Evolutionary conservation across 2,329 filamentous ascomycete genomes (phyloP).

Genomic region (Hypoxylon sp.): DNA sequence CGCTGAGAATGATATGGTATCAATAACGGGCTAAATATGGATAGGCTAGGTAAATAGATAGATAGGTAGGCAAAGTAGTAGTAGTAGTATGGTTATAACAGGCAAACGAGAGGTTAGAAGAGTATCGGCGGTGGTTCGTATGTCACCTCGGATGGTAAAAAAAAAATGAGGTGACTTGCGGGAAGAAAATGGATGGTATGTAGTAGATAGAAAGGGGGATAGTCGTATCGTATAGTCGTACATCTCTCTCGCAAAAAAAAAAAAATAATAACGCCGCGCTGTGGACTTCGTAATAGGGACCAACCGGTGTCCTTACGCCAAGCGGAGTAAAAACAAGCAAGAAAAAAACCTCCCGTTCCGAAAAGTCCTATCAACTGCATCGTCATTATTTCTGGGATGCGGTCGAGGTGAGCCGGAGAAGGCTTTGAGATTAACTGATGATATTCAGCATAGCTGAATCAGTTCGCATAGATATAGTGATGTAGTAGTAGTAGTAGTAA

Average conservation of each 20-base stretch:
- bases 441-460: too few species aligned
- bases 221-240: slow-evolving; percentile 35
- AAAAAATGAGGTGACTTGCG: neutral
- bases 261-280: slow-evolving; percentile 35
- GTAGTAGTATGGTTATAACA: too few species aligned
- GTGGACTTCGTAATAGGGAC: slow-evolving; percentile 27
- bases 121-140: slow-evolving; percentile 7
- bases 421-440: too few species aligned
- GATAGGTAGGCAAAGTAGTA: slow-evolving; percentile 3
- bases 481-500: too few species aligned
- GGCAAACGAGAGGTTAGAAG: slow-evolving; percentile 5
- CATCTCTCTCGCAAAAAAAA: too few species aligned
- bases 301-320: slow-evolving; percentile 23
- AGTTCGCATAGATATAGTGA: too few species aligned
- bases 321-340: slow-evolving; percentile 22
- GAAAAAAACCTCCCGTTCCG: slow-evolving; percentile 23
- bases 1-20: slow-evolving; percentile 16
- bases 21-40: slow-evolving; percentile 14
- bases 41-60: too few species aligned
- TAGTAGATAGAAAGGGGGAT: slow-evolving; percentile 6
- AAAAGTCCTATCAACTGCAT: slow-evolving; percentile 25
- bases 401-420: too few species aligned
- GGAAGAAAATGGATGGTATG: slow-evolving; percentile 5
- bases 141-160: slow-evolving; percentile 4
- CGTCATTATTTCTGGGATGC: too few species aligned